Evolutionary conservation across 1,139 yeast species (phyloP).

Genomic region (Hansenula sp.): DNA sequence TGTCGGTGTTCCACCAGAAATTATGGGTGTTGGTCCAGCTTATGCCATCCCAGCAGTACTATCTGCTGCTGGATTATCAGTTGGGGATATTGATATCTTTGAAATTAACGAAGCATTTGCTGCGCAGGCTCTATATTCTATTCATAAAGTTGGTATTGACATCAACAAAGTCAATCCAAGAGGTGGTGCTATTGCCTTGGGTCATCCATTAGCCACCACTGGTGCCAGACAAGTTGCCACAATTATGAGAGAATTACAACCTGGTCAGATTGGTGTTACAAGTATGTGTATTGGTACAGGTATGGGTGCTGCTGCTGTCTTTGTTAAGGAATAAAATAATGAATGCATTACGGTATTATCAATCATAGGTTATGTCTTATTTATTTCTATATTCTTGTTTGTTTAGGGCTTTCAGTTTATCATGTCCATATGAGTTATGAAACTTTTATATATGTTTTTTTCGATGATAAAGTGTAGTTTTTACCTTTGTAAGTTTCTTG

Average conservation of each 20-base stretch:
- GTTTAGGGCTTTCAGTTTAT: not conserved
- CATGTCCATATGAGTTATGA: not conserved
- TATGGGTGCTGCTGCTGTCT: constrained; percentile 94
- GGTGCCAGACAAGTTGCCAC: constrained; percentile 96
- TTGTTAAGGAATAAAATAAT: constrained; percentile 52
- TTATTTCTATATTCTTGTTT: not conserved
- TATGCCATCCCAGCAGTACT: constrained; percentile 84
- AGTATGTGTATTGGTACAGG: constrained; percentile 99
- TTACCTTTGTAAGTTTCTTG: not conserved
- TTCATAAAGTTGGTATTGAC: constrained; percentile 64
- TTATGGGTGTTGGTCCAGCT: constrained; percentile 97
- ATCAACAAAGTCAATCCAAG: constrained; percentile 74
- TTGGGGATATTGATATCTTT: constrained; percentile 66
- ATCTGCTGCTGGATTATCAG: constrained; percentile 56
- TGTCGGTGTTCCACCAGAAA: constrained; percentile 92
- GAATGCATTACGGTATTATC: too few relatives aligned
- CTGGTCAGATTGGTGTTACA: constrained; percentile 83
- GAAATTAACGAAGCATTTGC: constrained; percentile 98
- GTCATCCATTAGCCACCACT: constrained; percentile 94
- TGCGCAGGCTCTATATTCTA: constrained; percentile 82
- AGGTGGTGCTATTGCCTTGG: constrained; percentile 96
- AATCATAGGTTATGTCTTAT: not conserved
- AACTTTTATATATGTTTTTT: not conserved
- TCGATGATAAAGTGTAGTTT: not conserved
- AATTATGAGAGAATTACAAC: constrained; percentile 69